A percentile compares a stretch with the other conserved stretches of the same genome.
Evolutionary conservation across 129 eudicot species (phyloP).

Genomic region (Saposhnikovia divaricata): DNA sequence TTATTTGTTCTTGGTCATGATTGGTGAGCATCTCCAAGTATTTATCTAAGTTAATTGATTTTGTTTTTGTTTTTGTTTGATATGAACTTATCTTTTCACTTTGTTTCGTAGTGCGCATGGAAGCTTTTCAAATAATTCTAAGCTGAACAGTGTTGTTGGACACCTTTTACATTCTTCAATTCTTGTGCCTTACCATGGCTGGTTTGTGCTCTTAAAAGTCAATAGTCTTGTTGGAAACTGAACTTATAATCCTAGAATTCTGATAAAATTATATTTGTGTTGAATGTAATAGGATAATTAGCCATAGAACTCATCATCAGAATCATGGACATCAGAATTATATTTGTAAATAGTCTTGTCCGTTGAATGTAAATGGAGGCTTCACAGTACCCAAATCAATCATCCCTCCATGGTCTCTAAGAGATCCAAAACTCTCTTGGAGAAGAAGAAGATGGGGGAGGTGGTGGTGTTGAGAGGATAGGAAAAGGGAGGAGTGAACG

Average conservation of each 20-base stretch:
- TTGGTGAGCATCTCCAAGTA: neutral
- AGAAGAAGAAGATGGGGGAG: no score
- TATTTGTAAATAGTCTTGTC: no score
- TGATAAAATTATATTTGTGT: neutral
- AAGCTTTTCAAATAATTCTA: conserved; percentile 21
- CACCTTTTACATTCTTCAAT: conserved; percentile 22
- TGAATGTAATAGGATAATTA: conserved; percentile 21
- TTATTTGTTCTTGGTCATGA: conserved; percentile 29
- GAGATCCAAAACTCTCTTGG: conserved; percentile 14
- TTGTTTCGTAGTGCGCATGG: conserved; percentile 25
- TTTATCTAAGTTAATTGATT: neutral
- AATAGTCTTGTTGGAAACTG: neutral
- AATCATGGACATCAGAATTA: conserved; percentile 33
- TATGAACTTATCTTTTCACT: neutral
- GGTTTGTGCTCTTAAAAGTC: conserved; percentile 6
- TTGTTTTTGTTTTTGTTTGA: neutral
- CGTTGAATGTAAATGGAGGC: conserved; percentile 24
- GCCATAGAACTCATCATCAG: conserved; percentile 29
- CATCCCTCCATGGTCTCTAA: conserved; percentile 18
- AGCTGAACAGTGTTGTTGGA: conserved; percentile 18
- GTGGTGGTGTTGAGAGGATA: no score
- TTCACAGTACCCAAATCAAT: conserved; percentile 43
- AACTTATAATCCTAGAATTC: neutral
- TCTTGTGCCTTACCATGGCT: conserved; percentile 17
- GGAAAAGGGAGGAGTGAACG: no score